phyloP scores from a whole-genome alignment of 148 eudicot species.

The Rhododendron williamsianum region DNA sequence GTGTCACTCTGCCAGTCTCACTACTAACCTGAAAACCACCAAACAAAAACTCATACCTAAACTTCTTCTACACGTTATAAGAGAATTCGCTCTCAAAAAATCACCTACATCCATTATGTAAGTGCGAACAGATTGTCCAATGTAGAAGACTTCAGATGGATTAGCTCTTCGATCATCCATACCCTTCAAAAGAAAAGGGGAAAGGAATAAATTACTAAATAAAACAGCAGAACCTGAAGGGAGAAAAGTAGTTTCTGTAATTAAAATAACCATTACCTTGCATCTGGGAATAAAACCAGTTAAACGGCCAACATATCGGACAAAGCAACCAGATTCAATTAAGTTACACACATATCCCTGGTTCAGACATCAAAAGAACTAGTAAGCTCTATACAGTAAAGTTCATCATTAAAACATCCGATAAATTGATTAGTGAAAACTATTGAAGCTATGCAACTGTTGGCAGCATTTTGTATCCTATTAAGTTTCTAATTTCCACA shows the following conservation, averaged over 20 bases:
- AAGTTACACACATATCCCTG: conserved; percentile 85
- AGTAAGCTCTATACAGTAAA: background rate
- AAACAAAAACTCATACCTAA: conserved; percentile 9
- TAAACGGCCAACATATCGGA: conserved; percentile 82
- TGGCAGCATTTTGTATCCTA: background rate
- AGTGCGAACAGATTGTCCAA: conserved; percentile 92
- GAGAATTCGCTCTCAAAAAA: background rate
- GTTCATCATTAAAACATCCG: background rate
- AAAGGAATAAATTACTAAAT: background rate
- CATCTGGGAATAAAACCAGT: conserved; percentile 87
- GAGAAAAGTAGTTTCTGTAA: background rate
- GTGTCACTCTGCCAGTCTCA: conserved; percentile 58
- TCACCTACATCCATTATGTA: conserved; percentile 54
- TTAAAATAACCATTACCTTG: conserved; percentile 38
- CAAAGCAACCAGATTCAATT: conserved; percentile 90
- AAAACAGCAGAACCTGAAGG: background rate
- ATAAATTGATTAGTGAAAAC: background rate
- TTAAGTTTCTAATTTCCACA: background rate
- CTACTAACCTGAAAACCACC: conserved; percentile 38
- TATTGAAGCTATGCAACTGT: background rate
- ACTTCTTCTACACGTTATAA: background rate
- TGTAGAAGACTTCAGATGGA: conserved; percentile 58
- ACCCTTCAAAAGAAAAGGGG: conserved; percentile 33
- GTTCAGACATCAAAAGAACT: conserved; percentile 10
- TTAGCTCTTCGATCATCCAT: conserved; percentile 54